These are phyloP conservation scores for Rhodotorula kratochvilovae DNA, from an alignment of 768 basidiomycete species.

Conservation along the genomic window DNA sequence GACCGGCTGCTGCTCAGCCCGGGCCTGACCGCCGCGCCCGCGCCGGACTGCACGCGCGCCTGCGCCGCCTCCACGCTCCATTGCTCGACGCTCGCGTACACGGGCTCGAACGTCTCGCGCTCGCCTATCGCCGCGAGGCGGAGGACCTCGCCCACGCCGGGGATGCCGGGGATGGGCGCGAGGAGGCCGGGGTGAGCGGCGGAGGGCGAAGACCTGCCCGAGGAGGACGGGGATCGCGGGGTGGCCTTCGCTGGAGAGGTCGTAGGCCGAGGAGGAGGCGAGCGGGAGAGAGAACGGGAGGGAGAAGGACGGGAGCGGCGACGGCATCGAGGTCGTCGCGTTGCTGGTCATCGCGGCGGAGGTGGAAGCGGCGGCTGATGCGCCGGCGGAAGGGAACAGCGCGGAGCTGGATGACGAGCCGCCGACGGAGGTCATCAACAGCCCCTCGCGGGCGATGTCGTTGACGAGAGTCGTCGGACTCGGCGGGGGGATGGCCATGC, in stretches of 20 bases:
- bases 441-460: conserved; percentile 8
- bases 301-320: neutral
- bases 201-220: conserved; percentile 37
- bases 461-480: conserved; percentile 31
- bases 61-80: conserved; percentile 25
- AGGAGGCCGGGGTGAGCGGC: conserved; percentile 31
- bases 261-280: neutral
- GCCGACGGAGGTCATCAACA: neutral
- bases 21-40: neutral
- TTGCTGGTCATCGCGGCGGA: neutral
- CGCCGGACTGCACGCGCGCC: conserved; percentile 12
- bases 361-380: neutral
- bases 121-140: conserved; percentile 3
- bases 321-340: neutral
- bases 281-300: neutral
- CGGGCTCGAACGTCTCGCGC: conserved; percentile 15
- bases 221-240: conserved; percentile 38
- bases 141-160: conserved; percentile 6
- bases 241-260: neutral
- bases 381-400: neutral
- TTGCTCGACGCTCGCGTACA: conserved; percentile 33
- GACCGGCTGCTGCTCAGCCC: neutral
- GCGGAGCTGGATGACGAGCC: too few species aligned
- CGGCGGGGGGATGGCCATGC: conserved; percentile 40
- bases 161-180: conserved; percentile 16